phyloP scores from a whole-genome alignment of 768 basidiomycete species.

The Paxillus ammoniavirescens region DNA sequence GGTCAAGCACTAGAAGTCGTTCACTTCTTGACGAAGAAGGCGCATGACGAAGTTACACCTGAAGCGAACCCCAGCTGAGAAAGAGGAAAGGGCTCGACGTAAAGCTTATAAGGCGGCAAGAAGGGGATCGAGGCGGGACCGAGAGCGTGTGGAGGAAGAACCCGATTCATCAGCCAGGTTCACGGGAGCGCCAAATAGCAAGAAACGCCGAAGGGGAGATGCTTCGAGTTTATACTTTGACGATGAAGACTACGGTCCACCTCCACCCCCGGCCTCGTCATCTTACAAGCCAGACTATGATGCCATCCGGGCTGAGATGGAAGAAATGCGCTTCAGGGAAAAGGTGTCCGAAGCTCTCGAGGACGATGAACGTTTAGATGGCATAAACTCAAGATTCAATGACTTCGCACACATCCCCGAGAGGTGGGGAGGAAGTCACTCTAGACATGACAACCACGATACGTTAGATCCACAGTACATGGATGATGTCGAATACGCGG shows the following conservation, averaged over 20 bases:
- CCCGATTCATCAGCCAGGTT: conserved; percentile 21
- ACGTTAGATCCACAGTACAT: conserved; percentile 45
- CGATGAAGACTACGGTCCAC: conserved; percentile 23
- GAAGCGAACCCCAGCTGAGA: conserved; percentile 64
- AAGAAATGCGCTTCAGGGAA: conserved; percentile 66
- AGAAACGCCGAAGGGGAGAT: conserved; percentile 4
- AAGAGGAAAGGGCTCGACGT: conserved; percentile 39
- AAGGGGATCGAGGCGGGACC: conserved; percentile 40
- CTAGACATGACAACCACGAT: conserved; percentile 41
- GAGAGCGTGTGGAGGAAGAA: conserved; percentile 20
- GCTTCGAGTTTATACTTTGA: background rate
- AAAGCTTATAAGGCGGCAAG: conserved; percentile 50
- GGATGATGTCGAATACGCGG: conserved; percentile 86
- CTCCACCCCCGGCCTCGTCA: conserved; percentile 21
- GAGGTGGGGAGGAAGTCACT: conserved; percentile 55
- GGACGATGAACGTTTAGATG: conserved; percentile 69
- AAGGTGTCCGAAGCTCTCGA: conserved; percentile 72
- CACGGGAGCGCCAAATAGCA: conserved; percentile 10
- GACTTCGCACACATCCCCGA: conserved; percentile 71
- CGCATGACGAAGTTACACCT: conserved; percentile 51
- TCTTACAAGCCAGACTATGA: conserved; percentile 45
- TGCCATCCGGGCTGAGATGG: conserved; percentile 49
- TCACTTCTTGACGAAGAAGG: background rate
- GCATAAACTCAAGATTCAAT: conserved; percentile 61
- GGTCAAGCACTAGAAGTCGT: background rate